These are phyloP conservation scores for Phytophthora kernoviae DNA, from an alignment of 352 stramenopile genomes.

Conservation along the genomic window DNA sequence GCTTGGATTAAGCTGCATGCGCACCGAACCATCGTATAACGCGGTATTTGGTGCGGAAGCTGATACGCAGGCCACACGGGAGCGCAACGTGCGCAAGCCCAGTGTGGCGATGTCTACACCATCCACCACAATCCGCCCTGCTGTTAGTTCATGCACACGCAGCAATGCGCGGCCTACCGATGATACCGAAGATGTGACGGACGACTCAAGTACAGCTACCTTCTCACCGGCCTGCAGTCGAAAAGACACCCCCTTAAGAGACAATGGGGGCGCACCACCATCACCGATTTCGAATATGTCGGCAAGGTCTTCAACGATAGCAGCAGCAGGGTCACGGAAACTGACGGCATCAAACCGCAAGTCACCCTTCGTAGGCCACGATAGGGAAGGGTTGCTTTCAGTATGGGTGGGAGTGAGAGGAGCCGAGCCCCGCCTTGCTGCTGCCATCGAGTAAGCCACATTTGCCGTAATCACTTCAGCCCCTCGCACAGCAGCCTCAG, in stretches of 20 bases:
- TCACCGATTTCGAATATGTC: constrained; percentile 49
- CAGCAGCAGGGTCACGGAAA: constrained; percentile 81
- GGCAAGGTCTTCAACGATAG: constrained; percentile 26
- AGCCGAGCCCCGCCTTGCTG: constrained; percentile 18
- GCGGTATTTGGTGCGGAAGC: constrained; percentile 87
- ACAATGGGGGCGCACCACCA: constrained; percentile 45
- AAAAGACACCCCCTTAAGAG: constrained; percentile 75
- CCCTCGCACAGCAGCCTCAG: constrained; percentile 26
- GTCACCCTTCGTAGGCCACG: constrained; percentile 88
- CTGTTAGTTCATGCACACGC: constrained; percentile 91
- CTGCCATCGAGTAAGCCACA: constrained; percentile 23
- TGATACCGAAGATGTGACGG: constrained; percentile 88
- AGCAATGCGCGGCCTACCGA: constrained; percentile 91
- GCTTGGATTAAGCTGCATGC: constrained; percentile 94
- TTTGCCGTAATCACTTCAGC: constrained; percentile 33
- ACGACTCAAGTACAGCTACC: constrained; percentile 89
- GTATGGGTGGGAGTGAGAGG: constrained; percentile 22
- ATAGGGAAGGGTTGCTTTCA: constrained; percentile 42
- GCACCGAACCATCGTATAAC: constrained; percentile 93
- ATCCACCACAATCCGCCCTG: constrained; percentile 92
- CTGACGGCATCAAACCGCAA: constrained; percentile 91
- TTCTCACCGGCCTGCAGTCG: constrained; percentile 81
- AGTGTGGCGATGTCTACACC: constrained; percentile 88
- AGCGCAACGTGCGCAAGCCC: constrained; percentile 85
- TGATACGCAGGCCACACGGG: constrained; percentile 94